Evolutionary conservation across 228 moss, liverwort and hornwort genomes (phyloP).

Genomic region (Sphagnum magellanicum): DNA sequence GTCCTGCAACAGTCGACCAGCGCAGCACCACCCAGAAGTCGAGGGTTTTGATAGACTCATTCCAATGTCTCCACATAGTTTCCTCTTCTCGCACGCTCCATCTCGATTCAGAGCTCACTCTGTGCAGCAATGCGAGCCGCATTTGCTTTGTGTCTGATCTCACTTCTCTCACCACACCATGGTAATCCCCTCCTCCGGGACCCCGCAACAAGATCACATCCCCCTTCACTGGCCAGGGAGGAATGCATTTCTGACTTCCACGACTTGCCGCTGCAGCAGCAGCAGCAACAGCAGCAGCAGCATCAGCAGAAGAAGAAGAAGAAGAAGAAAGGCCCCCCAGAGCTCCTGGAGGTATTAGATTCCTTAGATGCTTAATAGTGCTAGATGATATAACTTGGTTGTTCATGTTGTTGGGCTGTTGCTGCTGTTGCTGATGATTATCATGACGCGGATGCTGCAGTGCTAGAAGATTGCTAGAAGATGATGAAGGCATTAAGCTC

Average conservation of each 20-base stretch:
- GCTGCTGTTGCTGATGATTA: too few species aligned
- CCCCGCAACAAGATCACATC: slow-evolving; percentile 46
- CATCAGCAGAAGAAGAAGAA: too few species aligned
- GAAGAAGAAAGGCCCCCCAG: too few species aligned
- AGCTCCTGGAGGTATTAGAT: too few species aligned
- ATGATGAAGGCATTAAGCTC: too few species aligned
- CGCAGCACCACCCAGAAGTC: slow-evolving; percentile 63
- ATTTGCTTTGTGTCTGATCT: slow-evolving; percentile 53
- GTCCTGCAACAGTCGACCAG: slow-evolving; percentile 56
- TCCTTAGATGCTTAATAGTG: too few species aligned
- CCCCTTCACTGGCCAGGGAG: slow-evolving; percentile 61
- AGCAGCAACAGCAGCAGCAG: too few species aligned
- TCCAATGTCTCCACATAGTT: slow-evolving; percentile 55
- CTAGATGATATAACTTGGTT: too few species aligned
- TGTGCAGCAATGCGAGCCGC: slow-evolving; percentile 47
- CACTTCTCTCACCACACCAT: slow-evolving; percentile 52
- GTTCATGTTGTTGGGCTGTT: too few species aligned
- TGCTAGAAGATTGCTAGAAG: too few species aligned
- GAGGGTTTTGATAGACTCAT: slow-evolving; percentile 41
- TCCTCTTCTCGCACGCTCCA: slow-evolving; percentile 68
- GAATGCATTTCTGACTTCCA: slow-evolving; percentile 35
- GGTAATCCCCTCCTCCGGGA: slow-evolving; percentile 25
- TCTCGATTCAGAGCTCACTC: slow-evolving; percentile 48
- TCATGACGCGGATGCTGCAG: too few species aligned
- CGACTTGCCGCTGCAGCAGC: too few species aligned